Base-by-base conservation (phyloP, 306 rosid species). In the Rosa lucieae region DNA sequence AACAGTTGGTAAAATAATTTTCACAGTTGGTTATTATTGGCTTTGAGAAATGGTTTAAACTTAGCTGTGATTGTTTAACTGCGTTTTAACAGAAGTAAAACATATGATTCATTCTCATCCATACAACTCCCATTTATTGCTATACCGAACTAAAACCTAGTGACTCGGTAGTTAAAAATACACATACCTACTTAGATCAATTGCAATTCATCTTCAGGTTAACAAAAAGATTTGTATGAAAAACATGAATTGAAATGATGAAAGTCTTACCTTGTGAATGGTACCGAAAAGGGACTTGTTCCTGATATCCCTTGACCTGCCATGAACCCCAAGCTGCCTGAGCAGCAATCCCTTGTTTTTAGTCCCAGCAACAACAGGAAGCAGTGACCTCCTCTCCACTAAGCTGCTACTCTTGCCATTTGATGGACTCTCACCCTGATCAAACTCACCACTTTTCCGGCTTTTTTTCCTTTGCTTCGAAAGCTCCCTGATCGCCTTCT, bases 271-370 rank as follows among this genome's bases (percentile, higher is more conserved):
- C 97, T 91, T 95, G 15, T 86, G 89, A 55, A 92, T 87, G 77
- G 95, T 67, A 23, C 89, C 87, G 44, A 95, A 78, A 49, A 95
- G 73, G 21, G 97, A 88, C 81, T 79, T 91, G 82, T 87, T 93
- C 72, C 89, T 81, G 44, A 85, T 10, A 69, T 92, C 90, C 67
- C 85, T 92, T 21, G 82, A 87, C 78, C 79, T 83, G 49, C 86
- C 81, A 63, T 76, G 83, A 73, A 88, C 74, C 63, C 89, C 86
- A 40, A 88, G 70, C 53, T 86, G 84, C 79, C 91, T 87, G 71
- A 88, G 86, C 87, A 89, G 87, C 87, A 88, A 39, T 8, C 77
- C 82, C 77, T 86, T 85, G 78, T 89, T 87, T 3, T 76, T 77
- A 2, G 76, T 70, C 0, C 77, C 76, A 2, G 84, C 70, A 1